These are phyloP conservation scores for Auriscalpium microsporum DNA, from an alignment of 768 basidiomycete genomes.

Conservation along the genomic window DNA sequence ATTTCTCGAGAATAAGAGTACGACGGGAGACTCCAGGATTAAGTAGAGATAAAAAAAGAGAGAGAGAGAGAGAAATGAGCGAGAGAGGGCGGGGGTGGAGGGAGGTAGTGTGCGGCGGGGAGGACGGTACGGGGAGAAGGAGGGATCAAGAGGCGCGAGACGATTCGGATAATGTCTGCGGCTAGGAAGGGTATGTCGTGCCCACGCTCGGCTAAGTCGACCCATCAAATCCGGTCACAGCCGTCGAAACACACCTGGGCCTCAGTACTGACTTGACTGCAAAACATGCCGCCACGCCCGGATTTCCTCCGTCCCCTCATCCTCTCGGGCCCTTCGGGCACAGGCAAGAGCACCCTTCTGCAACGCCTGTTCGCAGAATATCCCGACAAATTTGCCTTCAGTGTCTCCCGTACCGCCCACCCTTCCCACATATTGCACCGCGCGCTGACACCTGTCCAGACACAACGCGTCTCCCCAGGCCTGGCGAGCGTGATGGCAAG, in stretches of 20 bases:
- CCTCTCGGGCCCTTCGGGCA: slow-evolving; percentile 86
- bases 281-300: slow-evolving; percentile 19
- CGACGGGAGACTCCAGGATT: not conserved
- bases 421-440: slow-evolving; percentile 1
- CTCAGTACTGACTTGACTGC: not conserved
- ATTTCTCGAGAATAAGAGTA: slow-evolving; percentile 28
- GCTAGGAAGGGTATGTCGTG: not conserved
- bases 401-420: slow-evolving; percentile 66
- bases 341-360: slow-evolving; percentile 90
- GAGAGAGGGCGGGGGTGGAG: not conserved
- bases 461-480: slow-evolving; percentile 80
- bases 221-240: too few species aligned
- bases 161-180: not conserved
- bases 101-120: not conserved
- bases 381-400: slow-evolving; percentile 86
- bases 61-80: not conserved
- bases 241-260: too few species aligned
- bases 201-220: too few species aligned
- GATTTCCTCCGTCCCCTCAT: slow-evolving; percentile 69
- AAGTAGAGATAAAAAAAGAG: not conserved
- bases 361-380: slow-evolving; percentile 69
- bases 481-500: slow-evolving; percentile 73
- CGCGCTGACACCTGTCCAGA: slow-evolving; percentile 37
- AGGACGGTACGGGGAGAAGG: not conserved
- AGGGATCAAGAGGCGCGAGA: not conserved